Evolutionary conservation across 352 stramenopile species (phyloP), one percentile per base, ranked within the genome.

Genomic region (Thalassiosira hispida): DNA sequence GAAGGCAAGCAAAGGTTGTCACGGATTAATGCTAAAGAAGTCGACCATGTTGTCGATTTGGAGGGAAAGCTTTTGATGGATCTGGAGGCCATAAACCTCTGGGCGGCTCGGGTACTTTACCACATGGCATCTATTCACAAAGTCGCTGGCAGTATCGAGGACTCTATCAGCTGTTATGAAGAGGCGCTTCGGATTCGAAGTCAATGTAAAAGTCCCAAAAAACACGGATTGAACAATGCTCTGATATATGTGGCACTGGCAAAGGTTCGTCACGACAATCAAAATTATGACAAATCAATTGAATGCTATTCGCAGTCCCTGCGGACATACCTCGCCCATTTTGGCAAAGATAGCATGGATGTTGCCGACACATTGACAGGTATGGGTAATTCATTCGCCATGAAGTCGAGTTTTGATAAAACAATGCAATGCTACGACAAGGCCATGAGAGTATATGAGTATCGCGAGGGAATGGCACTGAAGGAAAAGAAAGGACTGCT

Each of bases 381-480:
- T 22, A 82, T 87, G 66, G 83, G 83, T 44, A 80, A 65, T 31
- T 75, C 82, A 1, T 91, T 88, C 61, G 47, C 66, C 0, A 79
- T 80, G 33, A 83, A 68, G 33, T 73, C 57, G n/a, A 53, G 61
- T 18, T 82, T 84, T 42, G 72, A 83, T 16, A 90, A 90, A 56
- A 33, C 85, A 49, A 77, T 87, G 18, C 75, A 87, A 44, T 91
- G 82, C 60, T 91, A 87, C 33, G 63, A 86, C 22, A 88, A 88
- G 68, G 81, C 81, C 12, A 79, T 88, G 59, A 63, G 74, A 38
- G 62, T 85, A 38, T 88, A 80, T 55, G 77, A 83, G 20, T 85
- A 81, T 38, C 64, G 65, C 6, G 81, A 88, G n/a, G 63, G 47
- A 57, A 20, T 81, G 22, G 70, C 77, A 33, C 47, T 79, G 31